Base-by-base conservation (phyloP, 2,329 filamentous ascomycete genomes). In the Zymoseptoria ardabiliae region DNA sequence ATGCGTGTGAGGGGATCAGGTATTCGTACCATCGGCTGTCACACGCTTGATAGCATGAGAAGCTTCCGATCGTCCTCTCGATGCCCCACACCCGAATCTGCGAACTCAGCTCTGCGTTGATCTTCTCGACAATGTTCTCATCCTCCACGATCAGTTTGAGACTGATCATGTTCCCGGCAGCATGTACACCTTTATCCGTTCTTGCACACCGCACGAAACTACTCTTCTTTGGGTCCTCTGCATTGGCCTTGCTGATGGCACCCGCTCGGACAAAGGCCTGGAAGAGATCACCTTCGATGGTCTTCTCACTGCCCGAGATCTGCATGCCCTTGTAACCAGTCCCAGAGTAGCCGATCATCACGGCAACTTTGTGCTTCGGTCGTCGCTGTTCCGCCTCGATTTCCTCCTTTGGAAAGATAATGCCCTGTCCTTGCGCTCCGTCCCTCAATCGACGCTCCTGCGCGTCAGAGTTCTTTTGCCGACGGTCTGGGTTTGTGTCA, bases 281-380 rank as follows among this genome's bases (percentile, higher is more conserved):
- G 77, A 99, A 99, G 2, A 99, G 79, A 68, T 99, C 94, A 50
- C 93, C 90, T 77, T 99, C 94, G 64, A 99, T 97, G 0, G 93
- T 99, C 77, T 91, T 92, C 71, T 96, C 73, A 28, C 66, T 73
- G 50, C 67, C 67, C 22, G 68, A 71, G 59, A 99, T 89, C 77
- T 99, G 94, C 87, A 99, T 95, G 69, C 94, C 94, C 77, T 91
- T 92, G 80, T 99, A 99, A 17, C 94, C 94, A 9, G 91, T 96
- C 54, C 94, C 94, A 5, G 92, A 91, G 75, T 99, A 99, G 17
- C 94, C 94, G 68, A 99, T 87, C 79, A 97, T 79, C 30, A 99
- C 91, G 49, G 93, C 94, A 54, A 97, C 93, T 79, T 99, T 99
- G 75, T 90, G 87, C 82, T 99, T 99, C 22, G 94, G 94, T 58